phyloP scores from a whole-genome alignment of 2,329 filamentous ascomycete genomes.

The Cadophora sp. region DNA sequence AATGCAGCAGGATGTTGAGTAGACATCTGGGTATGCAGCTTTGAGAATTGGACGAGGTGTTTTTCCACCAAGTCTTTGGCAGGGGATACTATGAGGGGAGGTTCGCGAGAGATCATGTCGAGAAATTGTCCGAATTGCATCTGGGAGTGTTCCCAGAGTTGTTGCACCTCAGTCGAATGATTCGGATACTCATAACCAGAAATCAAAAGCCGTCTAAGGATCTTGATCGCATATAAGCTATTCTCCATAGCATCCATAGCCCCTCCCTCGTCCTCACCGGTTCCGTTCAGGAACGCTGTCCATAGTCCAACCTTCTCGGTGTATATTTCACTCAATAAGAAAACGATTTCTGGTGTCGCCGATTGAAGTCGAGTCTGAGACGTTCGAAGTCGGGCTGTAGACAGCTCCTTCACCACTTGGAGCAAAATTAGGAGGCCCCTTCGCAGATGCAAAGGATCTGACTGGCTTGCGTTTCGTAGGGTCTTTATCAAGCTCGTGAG shows the following conservation, averaged over 20 bases:
- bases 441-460: constrained; percentile 70
- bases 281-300: constrained; percentile 65
- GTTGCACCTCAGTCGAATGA: constrained; percentile 74
- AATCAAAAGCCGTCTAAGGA: constrained; percentile 79
- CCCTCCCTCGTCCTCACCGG: constrained; percentile 63
- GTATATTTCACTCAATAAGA: constrained; percentile 80
- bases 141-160: constrained; percentile 83
- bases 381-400: constrained; percentile 76
- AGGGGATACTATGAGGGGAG: constrained; percentile 56
- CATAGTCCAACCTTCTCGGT: constrained; percentile 74
- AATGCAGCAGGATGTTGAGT: constrained; percentile 82
- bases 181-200: constrained; percentile 86
- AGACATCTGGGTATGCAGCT: constrained; percentile 89
- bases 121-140: constrained; percentile 81
- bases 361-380: constrained; percentile 80
- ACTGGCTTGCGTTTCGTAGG: constrained; percentile 64
- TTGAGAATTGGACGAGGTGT: constrained; percentile 88
- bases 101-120: constrained; percentile 63
- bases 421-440: constrained; percentile 80
- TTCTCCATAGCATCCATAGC: constrained; percentile 73
- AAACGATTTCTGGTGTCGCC: constrained; percentile 83
- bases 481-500: constrained; percentile 66
- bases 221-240: constrained; percentile 80
- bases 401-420: constrained; percentile 88
- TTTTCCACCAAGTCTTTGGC: constrained; percentile 75